These are phyloP conservation scores for Alternaria dauci DNA, from an alignment of 2,329 filamentous ascomycete genomes.

Conservation along the genomic window DNA sequence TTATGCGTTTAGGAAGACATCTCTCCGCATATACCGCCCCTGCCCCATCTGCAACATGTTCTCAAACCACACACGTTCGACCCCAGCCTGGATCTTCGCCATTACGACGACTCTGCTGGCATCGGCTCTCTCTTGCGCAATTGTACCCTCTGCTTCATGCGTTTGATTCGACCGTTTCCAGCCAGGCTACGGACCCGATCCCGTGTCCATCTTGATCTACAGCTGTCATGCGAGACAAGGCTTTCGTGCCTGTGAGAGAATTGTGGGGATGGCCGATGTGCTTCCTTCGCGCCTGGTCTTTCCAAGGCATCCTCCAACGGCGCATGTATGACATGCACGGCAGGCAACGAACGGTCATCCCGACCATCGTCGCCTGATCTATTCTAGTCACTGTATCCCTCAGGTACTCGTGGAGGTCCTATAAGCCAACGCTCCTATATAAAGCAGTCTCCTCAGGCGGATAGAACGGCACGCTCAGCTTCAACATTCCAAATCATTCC, in stretches of 20 bases:
- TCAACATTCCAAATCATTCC: constrained; percentile 27
- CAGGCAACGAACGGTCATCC: constrained; percentile 32
- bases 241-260: constrained; percentile 40
- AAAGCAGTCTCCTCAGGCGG: constrained; percentile 23
- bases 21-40: constrained; percentile 31
- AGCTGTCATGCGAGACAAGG: constrained; percentile 28
- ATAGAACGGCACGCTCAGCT: constrained; percentile 27
- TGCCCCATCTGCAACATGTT: constrained; percentile 44
- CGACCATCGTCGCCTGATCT: constrained; percentile 23
- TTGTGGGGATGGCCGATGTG: constrained; percentile 30
- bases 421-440: constrained; percentile 29
- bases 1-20: constrained; percentile 48
- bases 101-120: constrained; percentile 29
- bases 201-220: constrained; percentile 24
- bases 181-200: constrained; percentile 28
- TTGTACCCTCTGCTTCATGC: constrained; percentile 32
- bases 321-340: constrained; percentile 45
- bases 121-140: constrained; percentile 25
- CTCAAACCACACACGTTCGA: constrained; percentile 47
- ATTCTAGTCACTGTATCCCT: constrained; percentile 19
- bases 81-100: constrained; percentile 29
- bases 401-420: constrained; percentile 17
- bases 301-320: constrained; percentile 45
- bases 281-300: constrained; percentile 28
- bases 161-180: constrained; percentile 46